These are phyloP conservation scores for Penicillium sp. DNA, from an alignment of 2,329 filamentous ascomycete species.

Conservation along the genomic window DNA sequence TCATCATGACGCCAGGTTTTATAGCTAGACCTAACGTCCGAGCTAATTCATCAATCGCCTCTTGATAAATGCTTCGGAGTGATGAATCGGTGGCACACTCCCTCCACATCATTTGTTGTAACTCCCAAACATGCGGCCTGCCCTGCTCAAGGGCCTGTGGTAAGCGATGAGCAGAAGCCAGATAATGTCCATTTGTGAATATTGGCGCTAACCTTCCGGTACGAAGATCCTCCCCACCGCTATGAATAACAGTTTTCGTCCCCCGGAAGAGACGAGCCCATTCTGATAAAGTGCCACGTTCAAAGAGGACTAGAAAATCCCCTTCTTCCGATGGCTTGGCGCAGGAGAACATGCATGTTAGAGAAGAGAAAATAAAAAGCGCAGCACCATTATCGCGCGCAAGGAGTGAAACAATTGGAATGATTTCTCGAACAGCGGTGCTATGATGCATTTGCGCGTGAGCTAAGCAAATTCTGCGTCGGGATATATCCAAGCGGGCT, in stretches of 20 bases:
- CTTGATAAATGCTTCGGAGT: constrained; percentile 9
- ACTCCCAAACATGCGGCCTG: constrained; percentile 11
- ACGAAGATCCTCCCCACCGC: constrained; percentile 22
- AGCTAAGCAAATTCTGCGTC: constrained; percentile 41
- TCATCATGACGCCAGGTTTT: not conserved
- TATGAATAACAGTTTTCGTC: constrained; percentile 34
- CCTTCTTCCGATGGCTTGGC: constrained; percentile 35
- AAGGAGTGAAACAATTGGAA: constrained; percentile 35
- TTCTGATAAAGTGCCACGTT: constrained; percentile 35
- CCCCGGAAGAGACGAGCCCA: constrained; percentile 43
- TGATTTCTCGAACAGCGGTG: constrained; percentile 31
- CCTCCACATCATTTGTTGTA: constrained; percentile 10
- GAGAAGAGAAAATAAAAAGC: constrained; percentile 42
- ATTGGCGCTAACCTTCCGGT: constrained; percentile 14
- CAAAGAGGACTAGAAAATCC: constrained; percentile 38
- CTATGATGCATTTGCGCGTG: constrained; percentile 42
- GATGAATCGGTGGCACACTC: constrained; percentile 2
- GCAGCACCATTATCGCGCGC: constrained; percentile 36
- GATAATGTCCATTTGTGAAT: constrained; percentile 13
- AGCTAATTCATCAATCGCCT: constrained; percentile 16
- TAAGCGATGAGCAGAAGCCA: not conserved
- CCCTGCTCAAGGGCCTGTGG: constrained; percentile 5
- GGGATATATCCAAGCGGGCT: constrained; percentile 42
- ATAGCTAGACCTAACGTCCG: constrained; percentile 9
- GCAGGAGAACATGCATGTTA: constrained; percentile 41